Evolutionary conservation across 441 rosid species (phyloP), one percentile per base, ranked within the genome.

Genomic region (Erysimum pusillum): DNA sequence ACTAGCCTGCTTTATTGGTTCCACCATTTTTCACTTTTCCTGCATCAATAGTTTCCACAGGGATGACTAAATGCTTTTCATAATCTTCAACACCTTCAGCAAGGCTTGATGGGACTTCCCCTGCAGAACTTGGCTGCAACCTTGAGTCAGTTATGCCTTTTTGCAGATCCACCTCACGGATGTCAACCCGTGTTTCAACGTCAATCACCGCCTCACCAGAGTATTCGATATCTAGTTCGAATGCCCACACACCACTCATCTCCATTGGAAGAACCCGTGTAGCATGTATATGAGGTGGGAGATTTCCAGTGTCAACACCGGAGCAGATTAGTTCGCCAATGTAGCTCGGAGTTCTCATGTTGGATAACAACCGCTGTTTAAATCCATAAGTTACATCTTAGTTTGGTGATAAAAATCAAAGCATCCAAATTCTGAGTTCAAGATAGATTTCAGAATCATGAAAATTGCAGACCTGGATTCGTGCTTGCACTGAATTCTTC

Each of bases 201-300:
- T 87, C 86, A 69, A 96, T 79, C 45, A 90, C 81, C 12, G 82
- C 53, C 20, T 92, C 98, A 72, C 91, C 97, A 82, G 87, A 84
- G 91, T 96, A 96, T 81, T 96, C 97, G 44, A 91, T 32, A 71
- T 94, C 98, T 79, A 92, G 85, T 77, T 96, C 99, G 63, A 96
- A 91, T 62, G 94, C 96, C 98, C 98, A 96, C 56, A 82, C 90
- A 74, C 92, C 97, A 79, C 85, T 91, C 90, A 87, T 87, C 79
- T 92, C 93, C 69, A 78, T 67, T 9, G 97, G 92, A 82, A 91
- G 90, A 83, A 92, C 93, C 76, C 91, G 88, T 83, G 92, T 86
- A 58, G 84, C 89, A 84, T 89, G 92, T 79, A 96, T 83, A 82
- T 88, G 85, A 79, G 98, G 97, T 58, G 99, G 98, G 59, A 96